Conservation (phyloP, 139 green algal species). For the Tetradesmus lagerheimii region DNA sequence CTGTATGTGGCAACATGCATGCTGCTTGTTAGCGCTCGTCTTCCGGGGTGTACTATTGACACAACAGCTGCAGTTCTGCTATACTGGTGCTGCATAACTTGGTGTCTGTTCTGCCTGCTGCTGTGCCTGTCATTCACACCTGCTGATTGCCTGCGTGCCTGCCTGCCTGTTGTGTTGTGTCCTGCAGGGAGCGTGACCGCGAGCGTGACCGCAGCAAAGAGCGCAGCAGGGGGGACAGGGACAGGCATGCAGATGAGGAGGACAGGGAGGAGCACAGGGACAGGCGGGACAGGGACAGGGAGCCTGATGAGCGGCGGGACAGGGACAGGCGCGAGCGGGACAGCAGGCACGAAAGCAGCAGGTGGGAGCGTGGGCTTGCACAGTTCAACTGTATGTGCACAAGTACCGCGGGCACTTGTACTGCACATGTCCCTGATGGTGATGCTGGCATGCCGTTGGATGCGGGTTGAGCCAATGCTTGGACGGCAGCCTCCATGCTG, state of each 20-base stretch:
- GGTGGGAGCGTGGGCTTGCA: neutral
- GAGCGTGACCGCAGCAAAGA: neutral
- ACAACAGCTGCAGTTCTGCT: no score
- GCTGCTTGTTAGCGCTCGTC: no score
- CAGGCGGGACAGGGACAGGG: neutral
- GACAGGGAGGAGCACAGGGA: neutral
- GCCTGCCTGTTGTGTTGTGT: neutral
- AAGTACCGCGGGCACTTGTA: no score
- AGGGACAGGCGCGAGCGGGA: constrained; percentile 11
- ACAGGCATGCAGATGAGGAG: constrained; percentile 9
- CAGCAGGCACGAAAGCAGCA: neutral
- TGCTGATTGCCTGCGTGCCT: neutral
- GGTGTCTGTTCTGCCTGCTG: no score
- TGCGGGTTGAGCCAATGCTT: no score
- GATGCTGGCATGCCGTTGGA: neutral
- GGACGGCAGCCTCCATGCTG: no score
- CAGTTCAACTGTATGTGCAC: no score
- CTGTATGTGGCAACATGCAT: no score
- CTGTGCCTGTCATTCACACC: no score
- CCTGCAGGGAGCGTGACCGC: constrained; percentile 9
- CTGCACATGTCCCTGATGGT: neutral
- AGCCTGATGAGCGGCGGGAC: neutral
- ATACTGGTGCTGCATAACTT: no score
- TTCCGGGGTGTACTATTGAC: no score
- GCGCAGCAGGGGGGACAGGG: constrained; percentile 2